A percentile compares a stretch with the other conserved stretches of the same genome.
Evolutionary conservation across 176 grass and related monocot genomes (phyloP).

Genomic region (Bolboschoenus planiculmis): DNA sequence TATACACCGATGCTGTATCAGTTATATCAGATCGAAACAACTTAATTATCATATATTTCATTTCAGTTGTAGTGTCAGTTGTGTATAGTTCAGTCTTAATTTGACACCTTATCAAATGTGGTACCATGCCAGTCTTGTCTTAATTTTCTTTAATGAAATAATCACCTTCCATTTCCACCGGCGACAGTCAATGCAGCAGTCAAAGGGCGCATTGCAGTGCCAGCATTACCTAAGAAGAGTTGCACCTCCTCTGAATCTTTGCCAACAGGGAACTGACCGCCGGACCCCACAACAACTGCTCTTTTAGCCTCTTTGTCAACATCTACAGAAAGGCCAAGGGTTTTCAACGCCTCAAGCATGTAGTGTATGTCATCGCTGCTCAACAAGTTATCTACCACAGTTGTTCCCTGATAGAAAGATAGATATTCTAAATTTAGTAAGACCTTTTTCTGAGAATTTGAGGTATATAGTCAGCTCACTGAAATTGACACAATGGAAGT

Average conservation of each 20-base stretch:
- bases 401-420: conserved; percentile 60
- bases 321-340: conserved; percentile 75
- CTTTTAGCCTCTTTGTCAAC: conserved; percentile 75
- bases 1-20: not conserved
- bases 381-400: conserved; percentile 87
- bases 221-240: conserved; percentile 93
- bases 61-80: not conserved
- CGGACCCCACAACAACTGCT: conserved; percentile 64
- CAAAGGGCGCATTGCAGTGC: conserved; percentile 92
- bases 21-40: not conserved
- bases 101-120: not conserved
- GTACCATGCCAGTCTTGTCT: not conserved
- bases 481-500: not conserved
- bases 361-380: conserved; percentile 95
- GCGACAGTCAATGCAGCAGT: conserved; percentile 88
- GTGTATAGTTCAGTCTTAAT: not conserved
- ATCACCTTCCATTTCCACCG: conserved; percentile 88
- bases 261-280: conserved; percentile 59
- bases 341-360: conserved; percentile 91
- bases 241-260: conserved; percentile 51
- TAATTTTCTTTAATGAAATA: conserved; percentile 3
- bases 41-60: not conserved
- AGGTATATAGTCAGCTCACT: not conserved
- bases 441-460: not conserved
- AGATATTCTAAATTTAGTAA: not conserved